Evolutionary conservation across 495 filamentous ascomycete genomes (phyloP).

Genomic region (Penicillium ochrochloron): DNA sequence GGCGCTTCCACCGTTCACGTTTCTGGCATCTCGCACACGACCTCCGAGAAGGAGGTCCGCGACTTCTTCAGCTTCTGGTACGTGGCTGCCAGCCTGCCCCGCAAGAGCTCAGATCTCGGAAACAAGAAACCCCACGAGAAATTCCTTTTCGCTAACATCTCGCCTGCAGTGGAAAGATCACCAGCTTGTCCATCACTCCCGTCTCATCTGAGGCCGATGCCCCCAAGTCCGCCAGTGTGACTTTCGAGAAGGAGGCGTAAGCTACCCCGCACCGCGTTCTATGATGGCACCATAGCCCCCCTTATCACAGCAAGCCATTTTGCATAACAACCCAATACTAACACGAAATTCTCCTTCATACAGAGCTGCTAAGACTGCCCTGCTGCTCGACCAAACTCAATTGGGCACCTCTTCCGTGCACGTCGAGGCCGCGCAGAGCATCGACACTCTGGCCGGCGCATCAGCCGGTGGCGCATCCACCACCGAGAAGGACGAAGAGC

Average conservation of each 20-base stretch:
- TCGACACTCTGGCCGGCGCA: slow-evolving; percentile 65
- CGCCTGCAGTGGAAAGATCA: slow-evolving; percentile 83
- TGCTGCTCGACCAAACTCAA: slow-evolving; percentile 94
- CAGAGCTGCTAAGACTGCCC: slow-evolving; percentile 88
- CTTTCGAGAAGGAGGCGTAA: slow-evolving; percentile 91
- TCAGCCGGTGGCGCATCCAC: slow-evolving; percentile 53
- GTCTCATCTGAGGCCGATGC: slow-evolving; percentile 59
- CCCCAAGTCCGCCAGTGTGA: slow-evolving; percentile 82
- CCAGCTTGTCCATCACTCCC: slow-evolving; percentile 73
- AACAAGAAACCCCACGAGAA: background rate
- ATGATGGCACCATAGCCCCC: slow-evolving; percentile 13
- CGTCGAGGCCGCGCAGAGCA: slow-evolving; percentile 68
- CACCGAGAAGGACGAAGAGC: slow-evolving; percentile 55
- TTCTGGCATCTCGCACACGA: slow-evolving; percentile 80
- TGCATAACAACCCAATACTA: background rate
- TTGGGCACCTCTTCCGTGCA: slow-evolving; percentile 80
- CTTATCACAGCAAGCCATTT: background rate
- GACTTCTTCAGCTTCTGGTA: slow-evolving; percentile 99
- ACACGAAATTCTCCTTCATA: background rate
- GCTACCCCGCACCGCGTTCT: slow-evolving; percentile 39
- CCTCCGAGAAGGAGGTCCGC: slow-evolving; percentile 85
- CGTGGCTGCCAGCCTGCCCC: slow-evolving; percentile 25
- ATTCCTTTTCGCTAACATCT: slow-evolving; percentile 31
- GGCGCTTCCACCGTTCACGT: slow-evolving; percentile 55
- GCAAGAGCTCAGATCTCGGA: slow-evolving; percentile 1